Evolutionary conservation across 2,329 filamentous ascomycete species (phyloP), one percentile per base, ranked within the genome.

Genomic region (Pseudogymnoascus sp.): DNA sequence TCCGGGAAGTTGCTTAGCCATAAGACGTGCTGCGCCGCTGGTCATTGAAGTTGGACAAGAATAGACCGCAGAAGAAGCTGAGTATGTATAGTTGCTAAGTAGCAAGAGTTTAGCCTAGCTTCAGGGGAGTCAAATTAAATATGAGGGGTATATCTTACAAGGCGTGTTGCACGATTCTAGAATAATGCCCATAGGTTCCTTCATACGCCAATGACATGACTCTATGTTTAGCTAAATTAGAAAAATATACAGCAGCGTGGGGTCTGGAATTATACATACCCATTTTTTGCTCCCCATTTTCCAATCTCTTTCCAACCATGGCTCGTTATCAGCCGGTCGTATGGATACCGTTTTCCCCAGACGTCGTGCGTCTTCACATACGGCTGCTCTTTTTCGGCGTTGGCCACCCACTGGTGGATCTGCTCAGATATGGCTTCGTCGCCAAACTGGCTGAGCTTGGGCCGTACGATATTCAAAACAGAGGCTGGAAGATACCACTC

Each of bases 31-130:
- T n/a, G 76, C 77, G 10, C 77, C 77, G 64, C 78, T 75, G 1
- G 74, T 74, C 81, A 84, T 84, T 44, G 76, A 77, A 66, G 78
- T 76, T 1, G 82, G 81, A 65, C 81, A 84, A 1, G 78, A 79
- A 8, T 79, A 78, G 59, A 79, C 74, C 0, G 77, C 80, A 7
- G 74, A 77, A 1, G 78, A 79, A 4, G 75, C 74, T 1, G 73
- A 72, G 74, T 80, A 82, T 6, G 82, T 67, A 67, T 82, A 80
- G 53, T 74, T 72, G 21, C 71, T 72, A 21, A 24, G 29, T n/a
- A 33, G n/a, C 21, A 44, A 6, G 29, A 66, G 38, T 65, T 21
- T 53, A 63, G 50, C 35, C 13, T 4, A 47, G 29, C n/a, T n/a
- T 31, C 31, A 35, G 59, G 11, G 33, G 35, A 26, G 16, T 29